These are phyloP conservation scores for Pichia kudriavzevii DNA, from an alignment of 1,139 yeast genomes.

Conservation along the genomic window DNA sequence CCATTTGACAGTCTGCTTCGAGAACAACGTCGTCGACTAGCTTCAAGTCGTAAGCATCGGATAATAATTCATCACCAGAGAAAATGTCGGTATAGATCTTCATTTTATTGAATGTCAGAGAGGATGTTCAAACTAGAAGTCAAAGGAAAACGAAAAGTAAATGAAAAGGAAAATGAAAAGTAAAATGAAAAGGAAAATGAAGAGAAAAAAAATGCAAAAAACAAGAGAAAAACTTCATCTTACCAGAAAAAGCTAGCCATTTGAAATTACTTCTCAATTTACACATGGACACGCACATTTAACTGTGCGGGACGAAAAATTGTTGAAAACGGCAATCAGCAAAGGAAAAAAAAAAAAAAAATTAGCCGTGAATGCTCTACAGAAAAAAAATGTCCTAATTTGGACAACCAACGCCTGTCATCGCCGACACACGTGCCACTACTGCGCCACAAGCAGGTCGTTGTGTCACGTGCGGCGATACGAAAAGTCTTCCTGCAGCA, in stretches of 20 bases:
- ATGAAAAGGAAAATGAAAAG: too few species aligned
- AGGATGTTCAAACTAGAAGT: too few species aligned
- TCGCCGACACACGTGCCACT: too few species aligned
- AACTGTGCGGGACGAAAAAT: conserved; percentile 4
- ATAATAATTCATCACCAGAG: conserved; percentile 92
- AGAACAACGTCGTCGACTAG: conserved; percentile 83
- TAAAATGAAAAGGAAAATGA: neutral
- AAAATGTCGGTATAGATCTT: conserved; percentile 58
- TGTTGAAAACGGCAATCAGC: neutral
- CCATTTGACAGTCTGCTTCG: conserved; percentile 96
- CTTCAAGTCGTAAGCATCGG: conserved; percentile 91
- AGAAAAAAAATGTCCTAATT: neutral
- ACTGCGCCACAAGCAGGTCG: too few species aligned
- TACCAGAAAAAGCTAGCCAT: too few species aligned
- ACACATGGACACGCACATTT: too few species aligned
- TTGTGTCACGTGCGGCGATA: neutral
- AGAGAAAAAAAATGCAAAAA: neutral
- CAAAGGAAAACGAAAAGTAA: too few species aligned
- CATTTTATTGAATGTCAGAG: conserved; percentile 19
- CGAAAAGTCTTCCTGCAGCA: neutral
- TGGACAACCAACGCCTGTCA: too few species aligned
- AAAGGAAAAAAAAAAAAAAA: neutral
- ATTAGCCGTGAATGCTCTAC: too few species aligned
- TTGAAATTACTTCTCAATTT: too few species aligned
- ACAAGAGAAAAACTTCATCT: too few species aligned